Base-by-base conservation (phyloP, 2,329 filamentous ascomycete genomes). In the Sphaceloma murrayae region DNA sequence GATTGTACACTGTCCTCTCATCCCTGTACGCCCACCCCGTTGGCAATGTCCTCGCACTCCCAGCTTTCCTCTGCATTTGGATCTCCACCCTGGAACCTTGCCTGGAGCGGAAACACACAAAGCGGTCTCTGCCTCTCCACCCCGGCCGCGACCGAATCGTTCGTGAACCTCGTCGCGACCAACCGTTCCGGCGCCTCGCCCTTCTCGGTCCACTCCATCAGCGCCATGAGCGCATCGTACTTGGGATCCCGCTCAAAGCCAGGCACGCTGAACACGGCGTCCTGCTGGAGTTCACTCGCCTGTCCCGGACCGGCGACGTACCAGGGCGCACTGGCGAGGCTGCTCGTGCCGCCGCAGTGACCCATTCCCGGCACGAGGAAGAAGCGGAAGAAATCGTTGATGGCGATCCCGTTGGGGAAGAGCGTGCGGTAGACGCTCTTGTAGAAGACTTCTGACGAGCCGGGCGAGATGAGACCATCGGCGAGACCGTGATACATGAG, bases 371-470 rank as follows among this genome's bases (percentile, higher is more conserved):
- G 66, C 8, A 68, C 62, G 14, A 64, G 50, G 55, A 68, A 68
- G 52, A 63, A 61, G 34, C 63, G 61, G 54, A 61, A 68, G 53
- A 64, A 69, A 32, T 65, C 59, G n/a, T 34, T 21, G 1, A 67
- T 48, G 2, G 62, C 50, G 21, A 63, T 52, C 14, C 60, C 62
- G 9, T 52, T 48, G 0, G 61, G 58, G n/a, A 56, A 47, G 17
- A 68, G 47, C 0, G 57, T 57, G 5, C 55, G 56, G n/a, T 54
- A 36, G 1, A 74, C 65, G 11, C 67, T 62, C 13, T 66, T 60
- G 56, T 73, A 72, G 53, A 66, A 78, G 54, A 72, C 72, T 7
- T 69, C 64, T 2, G 67, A 70, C 14, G 69, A 65, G 0, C 67
- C 66, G 0, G 68, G 68, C 10, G 70, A 66, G 44, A 77, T 78